Percentiles rank a stretch among this genome's conserved stretches.
Evolutionary conservation across 2,329 filamentous ascomycete species (phyloP).

Genomic region (Pleurostoma richardsiae): DNA sequence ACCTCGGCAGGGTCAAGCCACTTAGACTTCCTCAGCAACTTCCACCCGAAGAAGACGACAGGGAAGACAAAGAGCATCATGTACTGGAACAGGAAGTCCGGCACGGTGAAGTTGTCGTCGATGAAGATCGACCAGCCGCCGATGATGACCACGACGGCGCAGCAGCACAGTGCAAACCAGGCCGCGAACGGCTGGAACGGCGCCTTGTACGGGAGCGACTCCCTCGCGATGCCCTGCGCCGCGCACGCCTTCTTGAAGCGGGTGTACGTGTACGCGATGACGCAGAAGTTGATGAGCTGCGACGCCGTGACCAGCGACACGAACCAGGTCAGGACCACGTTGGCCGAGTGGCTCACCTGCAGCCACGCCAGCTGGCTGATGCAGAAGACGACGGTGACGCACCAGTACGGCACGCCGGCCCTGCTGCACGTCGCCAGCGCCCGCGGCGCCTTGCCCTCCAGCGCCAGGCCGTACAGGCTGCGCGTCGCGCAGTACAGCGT

Average conservation of each 20-base stretch:
- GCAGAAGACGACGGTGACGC: slow-evolving; percentile 59
- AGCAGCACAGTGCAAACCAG: neutral
- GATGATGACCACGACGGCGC: neutral
- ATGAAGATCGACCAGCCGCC: slow-evolving; percentile 1
- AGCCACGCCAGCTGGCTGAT: slow-evolving; percentile 71
- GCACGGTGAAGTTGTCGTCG: slow-evolving; percentile 15
- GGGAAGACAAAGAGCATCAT: slow-evolving; percentile 51
- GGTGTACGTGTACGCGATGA: slow-evolving; percentile 67
- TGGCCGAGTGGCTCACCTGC: slow-evolving; percentile 60
- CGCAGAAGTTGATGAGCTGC: slow-evolving; percentile 67
- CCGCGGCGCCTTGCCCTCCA: slow-evolving; percentile 61
- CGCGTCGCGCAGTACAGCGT: slow-evolving; percentile 65
- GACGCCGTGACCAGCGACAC: slow-evolving; percentile 66
- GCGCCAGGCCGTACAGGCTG: slow-evolving; percentile 62
- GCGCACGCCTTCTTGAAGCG: slow-evolving; percentile 65
- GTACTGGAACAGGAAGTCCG: slow-evolving; percentile 39
- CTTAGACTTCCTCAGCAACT: slow-evolving; percentile 56
- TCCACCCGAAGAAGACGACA: slow-evolving; percentile 54
- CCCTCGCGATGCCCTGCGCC: slow-evolving; percentile 47
- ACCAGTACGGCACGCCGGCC: slow-evolving; percentile 69
- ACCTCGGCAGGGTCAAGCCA: slow-evolving; percentile 48
- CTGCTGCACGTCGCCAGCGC: slow-evolving; percentile 57
- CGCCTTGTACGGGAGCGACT: neutral
- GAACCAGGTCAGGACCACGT: slow-evolving; percentile 69
- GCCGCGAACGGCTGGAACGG: neutral